Evolutionary conservation across 805 yeast species (phyloP).

Genomic region (Pichia californica): DNA sequence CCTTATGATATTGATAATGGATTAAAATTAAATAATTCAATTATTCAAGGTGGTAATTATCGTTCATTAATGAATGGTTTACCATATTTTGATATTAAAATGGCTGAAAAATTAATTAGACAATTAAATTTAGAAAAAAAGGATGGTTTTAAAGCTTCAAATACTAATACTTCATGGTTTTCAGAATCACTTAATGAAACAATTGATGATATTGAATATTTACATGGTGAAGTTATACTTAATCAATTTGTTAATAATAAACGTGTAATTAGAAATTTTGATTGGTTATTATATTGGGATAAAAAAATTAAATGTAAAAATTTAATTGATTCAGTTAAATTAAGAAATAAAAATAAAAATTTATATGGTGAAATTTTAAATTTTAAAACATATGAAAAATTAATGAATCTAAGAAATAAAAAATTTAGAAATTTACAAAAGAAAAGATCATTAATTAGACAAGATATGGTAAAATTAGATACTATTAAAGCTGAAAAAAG

Average conservation of each 20-base stretch:
- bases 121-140: slow-evolving; percentile 24
- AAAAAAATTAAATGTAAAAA: slow-evolving; percentile 34
- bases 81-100: slow-evolving; percentile 33
- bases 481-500: slow-evolving; percentile 1
- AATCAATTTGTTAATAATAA: slow-evolving; percentile 39
- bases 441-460: background rate
- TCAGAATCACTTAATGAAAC: slow-evolving; percentile 26
- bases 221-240: slow-evolving; percentile 42
- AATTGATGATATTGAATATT: slow-evolving; percentile 41
- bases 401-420: background rate
- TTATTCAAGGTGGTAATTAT: slow-evolving; percentile 8
- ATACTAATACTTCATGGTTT: slow-evolving; percentile 25
- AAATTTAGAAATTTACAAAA: slow-evolving; percentile 2
- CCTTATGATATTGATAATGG: slow-evolving; percentile 11
- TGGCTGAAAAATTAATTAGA: slow-evolving; percentile 22
- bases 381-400: background rate
- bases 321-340: slow-evolving; percentile 12
- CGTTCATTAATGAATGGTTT: slow-evolving; percentile 34
- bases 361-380: background rate
- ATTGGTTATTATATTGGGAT: slow-evolving; percentile 45
- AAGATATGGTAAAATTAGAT: slow-evolving; percentile 3
- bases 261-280: slow-evolving; percentile 35
- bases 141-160: slow-evolving; percentile 18
- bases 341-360: too few species aligned
- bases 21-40: background rate